Evolutionary conservation across 148 eudicot species (phyloP).

Genomic region (Vaccinium darrowii): DNA sequence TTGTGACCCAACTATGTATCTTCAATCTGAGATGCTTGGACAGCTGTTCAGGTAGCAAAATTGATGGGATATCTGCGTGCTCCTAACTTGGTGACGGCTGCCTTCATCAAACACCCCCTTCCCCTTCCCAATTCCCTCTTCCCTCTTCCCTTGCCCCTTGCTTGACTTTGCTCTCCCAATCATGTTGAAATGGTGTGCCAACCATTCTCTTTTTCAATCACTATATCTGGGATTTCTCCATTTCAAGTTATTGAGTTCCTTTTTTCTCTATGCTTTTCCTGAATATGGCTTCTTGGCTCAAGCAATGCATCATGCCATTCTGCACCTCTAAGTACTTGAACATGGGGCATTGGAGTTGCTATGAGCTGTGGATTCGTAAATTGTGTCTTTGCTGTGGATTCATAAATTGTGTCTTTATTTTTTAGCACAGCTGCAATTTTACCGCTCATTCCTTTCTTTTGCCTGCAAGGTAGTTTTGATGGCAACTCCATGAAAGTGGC

Average conservation of each 20-base stretch:
- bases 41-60: not conserved
- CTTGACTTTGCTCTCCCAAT: not conserved
- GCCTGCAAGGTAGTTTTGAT: slow-evolving; percentile 94
- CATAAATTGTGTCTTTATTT: not conserved
- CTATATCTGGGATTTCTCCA: not conserved
- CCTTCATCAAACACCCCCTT: not conserved
- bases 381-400: not conserved
- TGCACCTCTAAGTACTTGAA: not conserved
- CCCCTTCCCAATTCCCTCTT: slow-evolving; percentile 1
- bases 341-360: not conserved
- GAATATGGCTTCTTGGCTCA: not conserved
- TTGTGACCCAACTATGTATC: not conserved
- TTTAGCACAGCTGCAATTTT: not conserved
- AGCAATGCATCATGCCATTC: not conserved
- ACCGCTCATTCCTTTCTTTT: slow-evolving; percentile 22
- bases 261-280: not conserved
- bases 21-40: not conserved
- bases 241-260: not conserved
- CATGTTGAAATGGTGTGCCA: not conserved
- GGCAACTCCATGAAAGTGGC: slow-evolving; percentile 90
- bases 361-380: not conserved
- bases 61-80: not conserved
- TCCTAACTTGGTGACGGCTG: not conserved
- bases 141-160: not conserved
- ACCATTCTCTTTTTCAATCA: not conserved